Conservation (phyloP, 192 early-diverging fungal genomes). For the Funneliformis mosseae region DNA sequence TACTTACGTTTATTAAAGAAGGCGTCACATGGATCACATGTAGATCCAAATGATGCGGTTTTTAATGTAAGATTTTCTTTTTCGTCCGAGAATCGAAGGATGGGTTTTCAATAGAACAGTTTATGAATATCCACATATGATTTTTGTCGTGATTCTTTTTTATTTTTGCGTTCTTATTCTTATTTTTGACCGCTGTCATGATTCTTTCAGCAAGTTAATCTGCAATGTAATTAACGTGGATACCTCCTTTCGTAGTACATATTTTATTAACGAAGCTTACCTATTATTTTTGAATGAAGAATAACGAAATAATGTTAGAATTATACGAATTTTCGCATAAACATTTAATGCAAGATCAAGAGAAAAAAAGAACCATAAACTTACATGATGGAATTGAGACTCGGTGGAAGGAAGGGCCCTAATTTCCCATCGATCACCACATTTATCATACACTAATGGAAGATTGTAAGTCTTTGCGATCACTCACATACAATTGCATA, state of each 20-base stretch:
- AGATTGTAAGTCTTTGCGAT: constrained; percentile 35
- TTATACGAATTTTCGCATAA: too few relatives aligned
- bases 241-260: constrained; percentile 93
- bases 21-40: constrained; percentile 7
- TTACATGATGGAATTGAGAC: constrained; percentile 92
- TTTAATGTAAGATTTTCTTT: constrained; percentile 90
- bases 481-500: constrained; percentile 71
- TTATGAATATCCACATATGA: constrained; percentile 93
- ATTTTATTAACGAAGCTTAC: constrained; percentile 92
- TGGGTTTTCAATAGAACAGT: constrained; percentile 92
- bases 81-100: constrained; percentile 98
- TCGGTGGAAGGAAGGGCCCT: constrained; percentile 80
- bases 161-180: constrained; percentile 62
- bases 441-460: constrained; percentile 74
- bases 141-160: constrained; percentile 85
- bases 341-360: too few relatives aligned
- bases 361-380: too few relatives aligned
- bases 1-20: background rate
- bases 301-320: too few relatives aligned
- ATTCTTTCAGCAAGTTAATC: constrained; percentile 79
- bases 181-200: constrained; percentile 69
- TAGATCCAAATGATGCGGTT: constrained; percentile 76
- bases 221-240: constrained; percentile 82
- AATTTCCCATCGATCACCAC: constrained; percentile 91
- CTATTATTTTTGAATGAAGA: too few relatives aligned